Evolutionary conservation across 2,329 filamentous ascomycete species (phyloP).

Genomic region (Colletotrichum sp.): DNA sequence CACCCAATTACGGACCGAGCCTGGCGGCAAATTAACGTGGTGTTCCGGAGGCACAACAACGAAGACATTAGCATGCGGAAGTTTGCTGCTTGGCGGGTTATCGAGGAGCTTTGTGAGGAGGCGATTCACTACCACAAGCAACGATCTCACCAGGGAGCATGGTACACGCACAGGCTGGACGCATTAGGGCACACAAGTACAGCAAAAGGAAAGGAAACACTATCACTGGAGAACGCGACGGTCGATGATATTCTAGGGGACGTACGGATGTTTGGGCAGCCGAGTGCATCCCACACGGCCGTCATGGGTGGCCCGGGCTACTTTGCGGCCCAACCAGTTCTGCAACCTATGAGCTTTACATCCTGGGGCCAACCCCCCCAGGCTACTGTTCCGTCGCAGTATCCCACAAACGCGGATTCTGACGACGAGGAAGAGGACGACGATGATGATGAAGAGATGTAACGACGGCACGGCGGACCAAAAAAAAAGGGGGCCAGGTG

Average conservation of each 20-base stretch:
- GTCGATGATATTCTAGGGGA: conserved; percentile 17
- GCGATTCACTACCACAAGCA: conserved; percentile 22
- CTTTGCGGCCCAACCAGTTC: background rate
- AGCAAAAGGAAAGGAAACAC: background rate
- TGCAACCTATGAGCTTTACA: background rate
- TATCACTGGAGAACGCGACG: background rate
- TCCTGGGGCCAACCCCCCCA: background rate
- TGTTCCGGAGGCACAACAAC: conserved; percentile 21
- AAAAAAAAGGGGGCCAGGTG: background rate
- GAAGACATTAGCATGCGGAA: conserved; percentile 20
- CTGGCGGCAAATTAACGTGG: conserved; percentile 22
- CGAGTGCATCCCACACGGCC: background rate
- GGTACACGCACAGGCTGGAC: conserved; percentile 25
- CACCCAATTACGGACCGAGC: conserved; percentile 18
- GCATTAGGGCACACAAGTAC: background rate
- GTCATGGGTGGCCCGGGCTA: background rate
- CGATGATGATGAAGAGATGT: background rate
- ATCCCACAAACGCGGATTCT: background rate
- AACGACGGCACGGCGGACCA: background rate
- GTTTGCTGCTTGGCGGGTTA: conserved; percentile 19
- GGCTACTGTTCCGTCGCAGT: background rate
- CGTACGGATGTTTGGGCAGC: conserved; percentile 18
- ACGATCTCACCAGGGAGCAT: conserved; percentile 19
- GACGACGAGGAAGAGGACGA: background rate
- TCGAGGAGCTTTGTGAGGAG: conserved; percentile 23